A percentile compares a stretch with the other conserved stretches of the same genome.
Conservation (phyloP, 176 grass and related monocot species). For the Oryza longistaminata region DNA sequence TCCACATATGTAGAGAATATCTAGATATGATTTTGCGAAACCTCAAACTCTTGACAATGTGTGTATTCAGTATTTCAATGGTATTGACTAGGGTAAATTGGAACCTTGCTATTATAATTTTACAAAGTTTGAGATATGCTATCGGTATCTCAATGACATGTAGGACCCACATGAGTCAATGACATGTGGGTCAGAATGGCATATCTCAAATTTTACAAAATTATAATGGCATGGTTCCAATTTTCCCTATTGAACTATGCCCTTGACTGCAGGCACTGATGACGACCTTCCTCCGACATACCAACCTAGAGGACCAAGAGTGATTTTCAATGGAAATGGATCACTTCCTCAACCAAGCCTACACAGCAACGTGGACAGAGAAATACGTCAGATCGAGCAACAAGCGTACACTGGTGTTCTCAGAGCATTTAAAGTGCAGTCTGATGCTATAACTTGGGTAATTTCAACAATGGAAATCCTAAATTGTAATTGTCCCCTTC, state of each 20-base stretch:
- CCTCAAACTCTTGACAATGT: background rate
- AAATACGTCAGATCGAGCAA: slow-evolving; percentile 85
- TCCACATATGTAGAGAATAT: background rate
- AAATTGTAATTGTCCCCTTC: slow-evolving; percentile 11
- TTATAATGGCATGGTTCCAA: too few species aligned
- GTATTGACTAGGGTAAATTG: too few species aligned
- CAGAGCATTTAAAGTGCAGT: slow-evolving; percentile 98
- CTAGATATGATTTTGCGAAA: background rate
- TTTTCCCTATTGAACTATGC: too few species aligned
- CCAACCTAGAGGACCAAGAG: slow-evolving; percentile 53
- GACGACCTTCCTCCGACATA: slow-evolving; percentile 66
- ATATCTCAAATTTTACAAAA: too few species aligned
- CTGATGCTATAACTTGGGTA: slow-evolving; percentile 95
- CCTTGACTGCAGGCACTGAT: slow-evolving; percentile 65
- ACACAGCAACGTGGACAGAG: slow-evolving; percentile 67
- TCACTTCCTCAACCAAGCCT: slow-evolving; percentile 48
- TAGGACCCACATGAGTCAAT: too few species aligned
- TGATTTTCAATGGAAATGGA: slow-evolving; percentile 55
- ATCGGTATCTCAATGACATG: too few species aligned
- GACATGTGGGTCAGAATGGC: too few species aligned
- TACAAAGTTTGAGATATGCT: too few species aligned
- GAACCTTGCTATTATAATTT: too few species aligned
- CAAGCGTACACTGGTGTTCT: slow-evolving; percentile 93
- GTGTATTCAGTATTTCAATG: slow-evolving; percentile 7
- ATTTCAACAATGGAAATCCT: background rate